Evolutionary conservation across 257 asterid species (phyloP), one percentile per base, ranked within the genome.

Genomic region (Gentiana straminea): DNA sequence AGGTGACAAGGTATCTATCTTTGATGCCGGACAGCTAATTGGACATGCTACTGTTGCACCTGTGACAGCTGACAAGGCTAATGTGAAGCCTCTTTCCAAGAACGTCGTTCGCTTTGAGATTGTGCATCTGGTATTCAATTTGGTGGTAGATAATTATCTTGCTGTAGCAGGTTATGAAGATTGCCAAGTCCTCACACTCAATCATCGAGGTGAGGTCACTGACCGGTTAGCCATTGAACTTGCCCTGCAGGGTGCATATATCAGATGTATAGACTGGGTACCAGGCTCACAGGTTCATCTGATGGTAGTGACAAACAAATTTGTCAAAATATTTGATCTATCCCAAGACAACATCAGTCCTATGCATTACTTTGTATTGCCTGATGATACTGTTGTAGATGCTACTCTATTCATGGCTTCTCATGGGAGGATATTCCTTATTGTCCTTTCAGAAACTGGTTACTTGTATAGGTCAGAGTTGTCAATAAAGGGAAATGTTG

Each of bases 141-240:
- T 94, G 57, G 76, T 82, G 43, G 89, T 82, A 8, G 97, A 88
- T 75, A 92, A 74, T 75, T 85, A 92, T 80, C 81, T 92, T 62
- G 95, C 86, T 64, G 99, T 92, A 58, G 94, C 95, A 55, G 99
- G 99, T 70, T 88, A 88, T 74, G 99, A 85, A 82, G 99, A 92
- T 73, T 92, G 99, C 80, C 99, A 83, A 74, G 93, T 92, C 57
- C 97, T 92, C 60, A 85, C 99, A 1, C 76, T 91, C 53, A 88
- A 83, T 67, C 95, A 88, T 72, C 89, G 97, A 62, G 98, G 99
- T 62, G 99, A 92, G 70, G 97, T 92, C 78, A 77, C 83, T 63
- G 99, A 92, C 72, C 92, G 99, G 62, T 73, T 92, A 60, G 88
- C 99, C 35, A 79, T 92, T 71, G 99, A 92, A 74, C 95, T 92